phyloP scores from a whole-genome alignment of 495 filamentous ascomycete species.

The Penicillium canescens region DNA sequence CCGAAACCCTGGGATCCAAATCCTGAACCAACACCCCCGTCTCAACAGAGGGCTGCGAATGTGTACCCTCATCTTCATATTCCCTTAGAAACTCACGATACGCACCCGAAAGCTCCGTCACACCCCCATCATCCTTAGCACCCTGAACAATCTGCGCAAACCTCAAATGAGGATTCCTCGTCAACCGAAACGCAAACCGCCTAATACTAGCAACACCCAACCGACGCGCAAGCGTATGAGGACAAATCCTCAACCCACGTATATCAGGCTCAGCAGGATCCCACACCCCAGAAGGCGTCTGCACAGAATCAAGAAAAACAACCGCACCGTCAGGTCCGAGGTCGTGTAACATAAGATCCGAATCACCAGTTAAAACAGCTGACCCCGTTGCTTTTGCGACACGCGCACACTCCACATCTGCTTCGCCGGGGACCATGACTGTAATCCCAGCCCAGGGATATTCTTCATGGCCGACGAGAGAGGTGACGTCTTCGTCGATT shows the following conservation, averaged over 20 bases:
- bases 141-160: slow-evolving; percentile 35
- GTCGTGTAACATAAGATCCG: slow-evolving; percentile 71
- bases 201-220: slow-evolving; percentile 36
- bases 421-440: slow-evolving; percentile 66
- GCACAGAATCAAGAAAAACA: slow-evolving; percentile 56
- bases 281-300: slow-evolving; percentile 18
- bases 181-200: slow-evolving; percentile 38
- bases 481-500: slow-evolving; percentile 4
- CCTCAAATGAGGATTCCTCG: slow-evolving; percentile 16
- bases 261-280: slow-evolving; percentile 24
- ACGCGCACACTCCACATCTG: slow-evolving; percentile 66
- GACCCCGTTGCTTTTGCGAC: slow-evolving; percentile 51
- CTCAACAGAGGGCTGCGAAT: background rate
- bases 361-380: slow-evolving; percentile 66
- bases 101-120: slow-evolving; percentile 11
- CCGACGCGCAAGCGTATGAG: slow-evolving; percentile 32
- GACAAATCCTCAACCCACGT: slow-evolving; percentile 37
- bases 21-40: background rate
- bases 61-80: slow-evolving; percentile 31
- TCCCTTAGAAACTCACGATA: slow-evolving; percentile 46
- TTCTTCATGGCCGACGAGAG: slow-evolving; percentile 8
- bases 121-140: slow-evolving; percentile 16
- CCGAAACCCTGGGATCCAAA: slow-evolving; percentile 39
- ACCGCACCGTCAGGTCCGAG: slow-evolving; percentile 58
- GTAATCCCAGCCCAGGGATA: slow-evolving; percentile 51